phyloP scores from a whole-genome alignment of 1,139 yeast species.

The Hemisphaericaspora xylanilytica region DNA sequence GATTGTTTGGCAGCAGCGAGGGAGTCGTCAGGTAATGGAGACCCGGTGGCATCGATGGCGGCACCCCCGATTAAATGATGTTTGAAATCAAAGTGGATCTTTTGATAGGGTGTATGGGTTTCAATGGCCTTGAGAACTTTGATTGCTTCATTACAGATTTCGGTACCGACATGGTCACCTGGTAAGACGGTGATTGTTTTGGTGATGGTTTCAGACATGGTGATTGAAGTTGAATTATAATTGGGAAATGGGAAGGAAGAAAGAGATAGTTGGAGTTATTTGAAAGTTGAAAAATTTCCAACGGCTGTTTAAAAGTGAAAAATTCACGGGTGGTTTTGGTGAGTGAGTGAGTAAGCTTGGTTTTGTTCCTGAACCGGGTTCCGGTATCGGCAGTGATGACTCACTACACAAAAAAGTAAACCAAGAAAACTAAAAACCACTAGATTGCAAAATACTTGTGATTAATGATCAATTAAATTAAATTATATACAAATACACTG shows the following conservation, averaged over 20 bases:
- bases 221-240: neutral
- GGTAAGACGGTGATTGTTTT: conserved; percentile 85
- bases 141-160: conserved; percentile 84
- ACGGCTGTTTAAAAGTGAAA: too few species aligned
- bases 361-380: neutral
- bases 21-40: conserved; percentile 85
- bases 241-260: neutral
- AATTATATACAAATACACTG: conserved; percentile 2
- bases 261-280: too few species aligned
- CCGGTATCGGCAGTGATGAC: conserved; percentile 2
- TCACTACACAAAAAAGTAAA: neutral
- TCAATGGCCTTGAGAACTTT: conserved; percentile 83
- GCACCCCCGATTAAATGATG: conserved; percentile 95
- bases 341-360: too few species aligned
- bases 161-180: conserved; percentile 97
- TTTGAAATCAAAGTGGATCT: conserved; percentile 69
- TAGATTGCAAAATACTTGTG: conserved; percentile 1
- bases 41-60: conserved; percentile 95
- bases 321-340: too few species aligned
- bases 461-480: neutral
- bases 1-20: conserved; percentile 82
- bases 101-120: conserved; percentile 51
- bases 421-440: neutral
- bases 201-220: conserved; percentile 20
- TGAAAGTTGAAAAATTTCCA: neutral